Evolutionary conservation across 768 basidiomycete genomes (phyloP).

Genomic region (Coprinopsis cinerea): DNA sequence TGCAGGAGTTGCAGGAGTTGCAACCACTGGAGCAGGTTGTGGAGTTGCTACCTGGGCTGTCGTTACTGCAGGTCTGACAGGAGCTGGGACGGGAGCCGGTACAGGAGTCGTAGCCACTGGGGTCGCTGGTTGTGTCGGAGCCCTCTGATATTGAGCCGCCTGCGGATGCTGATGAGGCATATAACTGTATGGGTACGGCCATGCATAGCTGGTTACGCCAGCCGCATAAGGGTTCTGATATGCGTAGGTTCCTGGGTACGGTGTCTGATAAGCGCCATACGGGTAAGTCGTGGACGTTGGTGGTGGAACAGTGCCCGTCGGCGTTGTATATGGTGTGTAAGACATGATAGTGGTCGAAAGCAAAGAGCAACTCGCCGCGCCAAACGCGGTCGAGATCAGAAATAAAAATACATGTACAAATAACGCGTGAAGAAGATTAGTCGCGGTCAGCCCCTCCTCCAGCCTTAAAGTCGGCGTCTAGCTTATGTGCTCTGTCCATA

Average conservation of each 20-base stretch:
- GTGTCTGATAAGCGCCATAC: slow-evolving; percentile 55
- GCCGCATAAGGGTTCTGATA: slow-evolving; percentile 51
- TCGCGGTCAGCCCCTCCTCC: slow-evolving; percentile 37
- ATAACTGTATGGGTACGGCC: slow-evolving; percentile 69
- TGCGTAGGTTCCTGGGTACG: slow-evolving; percentile 49
- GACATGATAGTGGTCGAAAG: slow-evolving; percentile 11
- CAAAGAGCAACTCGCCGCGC: too few species aligned
- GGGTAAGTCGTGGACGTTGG: slow-evolving; percentile 51
- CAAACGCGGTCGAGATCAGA: neutral
- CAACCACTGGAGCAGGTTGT: slow-evolving; percentile 10
- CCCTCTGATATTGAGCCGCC: slow-evolving; percentile 27
- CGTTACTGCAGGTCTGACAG: slow-evolving; percentile 18
- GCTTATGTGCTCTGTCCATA: slow-evolving; percentile 66
- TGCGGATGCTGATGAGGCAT: slow-evolving; percentile 34
- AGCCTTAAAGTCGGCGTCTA: slow-evolving; percentile 47
- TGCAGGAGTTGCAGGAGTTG: slow-evolving; percentile 15
- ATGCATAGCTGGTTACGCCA: slow-evolving; percentile 65
- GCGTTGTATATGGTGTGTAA: slow-evolving; percentile 24
- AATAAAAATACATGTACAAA: slow-evolving; percentile 8
- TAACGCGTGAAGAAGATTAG: slow-evolving; percentile 10
- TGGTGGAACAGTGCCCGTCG: slow-evolving; percentile 37
- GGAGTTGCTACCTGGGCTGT: slow-evolving; percentile 9
- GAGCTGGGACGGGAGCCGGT: slow-evolving; percentile 18
- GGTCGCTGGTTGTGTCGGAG: slow-evolving; percentile 17
- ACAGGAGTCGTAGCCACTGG: slow-evolving; percentile 14